Base-by-base conservation (phyloP, 2,329 filamentous ascomycete species). In the Fusarium mundagurra region DNA sequence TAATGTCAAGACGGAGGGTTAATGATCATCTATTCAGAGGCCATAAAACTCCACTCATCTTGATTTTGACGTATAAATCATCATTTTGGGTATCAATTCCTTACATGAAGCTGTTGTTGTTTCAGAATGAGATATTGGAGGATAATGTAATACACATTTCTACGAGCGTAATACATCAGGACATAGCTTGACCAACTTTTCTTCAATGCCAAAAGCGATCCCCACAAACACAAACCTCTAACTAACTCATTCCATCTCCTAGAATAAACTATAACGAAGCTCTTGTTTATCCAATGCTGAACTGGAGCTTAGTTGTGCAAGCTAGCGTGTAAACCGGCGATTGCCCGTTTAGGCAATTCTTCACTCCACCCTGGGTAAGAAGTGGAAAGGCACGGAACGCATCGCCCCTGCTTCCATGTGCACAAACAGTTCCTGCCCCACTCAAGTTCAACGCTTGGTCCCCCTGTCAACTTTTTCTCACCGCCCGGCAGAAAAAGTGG, bases 401-500 rank as follows among this genome's bases (percentile, higher is more conserved):
- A 53, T 17, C 33, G 55, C 38, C 50, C 47, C 45, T 60, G 61
- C 38, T 53, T 55, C 44, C 54, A 57, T 61, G 48, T 62, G 39
- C 58, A 20, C 20, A 47, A 38, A 47, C 43, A 34, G 55, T 63
- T 67, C 55, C 58, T 51, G 45, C 51, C 64, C 65, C 66, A 64
- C 68, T 24, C 41, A 24, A 39, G 10, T 39, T 20, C 31, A 44
- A 36, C 36, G 51, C n/a, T 43, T 62, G 48, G 22, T 44, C 50
- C 61, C 61, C 61, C 38, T 50, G 55, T 50, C 43, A n/a, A 43
- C 20, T 18, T n/a, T 36, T 39, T 14, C n/a, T 72, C 64, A 81
- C 80, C 80, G 79, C 80, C 77, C 71, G 80, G 80, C 80, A 81
- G 77, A 81, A 81, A 77, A 77, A 78, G 72, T 65, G 45, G 61